phyloP scores from a whole-genome alignment of 345 rosid species.

The Kandelia obovata region DNA sequence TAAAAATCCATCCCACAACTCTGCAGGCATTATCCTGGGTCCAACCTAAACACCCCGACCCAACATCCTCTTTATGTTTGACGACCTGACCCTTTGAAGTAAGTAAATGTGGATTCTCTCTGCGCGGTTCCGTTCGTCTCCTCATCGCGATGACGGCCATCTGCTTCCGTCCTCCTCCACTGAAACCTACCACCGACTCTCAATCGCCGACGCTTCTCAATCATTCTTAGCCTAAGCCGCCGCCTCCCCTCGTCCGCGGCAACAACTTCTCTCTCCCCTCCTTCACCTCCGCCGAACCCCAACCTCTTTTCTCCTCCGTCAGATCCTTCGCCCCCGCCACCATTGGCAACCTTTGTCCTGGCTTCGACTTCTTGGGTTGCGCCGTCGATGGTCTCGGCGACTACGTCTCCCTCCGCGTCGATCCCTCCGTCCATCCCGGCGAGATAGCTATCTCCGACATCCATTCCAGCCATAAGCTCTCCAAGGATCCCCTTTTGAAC shows the following conservation, averaged over 20 bases:
- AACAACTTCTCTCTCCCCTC: constrained; percentile 38
- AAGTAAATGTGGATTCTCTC: too few relatives aligned
- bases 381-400: constrained; percentile 90
- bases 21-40: too few relatives aligned
- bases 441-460: constrained; percentile 59
- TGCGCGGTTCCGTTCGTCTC: too few relatives aligned
- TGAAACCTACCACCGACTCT: neutral
- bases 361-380: constrained; percentile 86
- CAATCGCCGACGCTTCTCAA: neutral
- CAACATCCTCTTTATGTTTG: too few relatives aligned
- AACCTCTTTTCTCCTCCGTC: constrained; percentile 72
- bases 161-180: too few relatives aligned
- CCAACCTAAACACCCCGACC: too few relatives aligned
- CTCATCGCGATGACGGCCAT: too few relatives aligned
- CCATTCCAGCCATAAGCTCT: constrained; percentile 46
- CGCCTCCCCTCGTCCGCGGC: constrained; percentile 39
- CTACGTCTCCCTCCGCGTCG: constrained; percentile 53
- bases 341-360: constrained; percentile 83
- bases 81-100: too few relatives aligned
- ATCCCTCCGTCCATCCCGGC: constrained; percentile 62
- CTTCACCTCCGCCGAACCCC: constrained; percentile 50
- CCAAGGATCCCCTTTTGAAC: constrained; percentile 65
- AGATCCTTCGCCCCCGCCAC: constrained; percentile 86
- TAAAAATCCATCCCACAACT: too few relatives aligned
- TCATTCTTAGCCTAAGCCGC: constrained; percentile 7